Evolutionary conservation across 306 rosid genomes (phyloP), one percentile per base, ranked within the genome.

Genomic region (Aeschynomene evenia): DNA sequence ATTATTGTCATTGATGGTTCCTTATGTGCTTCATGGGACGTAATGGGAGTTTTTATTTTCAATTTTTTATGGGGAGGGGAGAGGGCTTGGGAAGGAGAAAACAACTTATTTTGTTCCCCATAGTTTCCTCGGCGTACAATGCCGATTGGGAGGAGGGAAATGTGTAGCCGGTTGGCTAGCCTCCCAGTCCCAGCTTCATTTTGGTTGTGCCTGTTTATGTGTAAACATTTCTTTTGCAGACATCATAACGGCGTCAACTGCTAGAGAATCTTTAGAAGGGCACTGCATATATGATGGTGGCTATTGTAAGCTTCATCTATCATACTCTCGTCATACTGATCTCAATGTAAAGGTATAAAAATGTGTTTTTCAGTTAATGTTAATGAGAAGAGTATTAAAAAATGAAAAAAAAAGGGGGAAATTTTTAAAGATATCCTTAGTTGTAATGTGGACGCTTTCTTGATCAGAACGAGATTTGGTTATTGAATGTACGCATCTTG

Each of bases 311-410:
- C 98, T 91, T 91, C 97, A 89, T 91, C 97, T 91, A 82, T 81
- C 97, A 91, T 91, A 85, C 91, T 91, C 97, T 91, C 97, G 96
- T 89, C 97, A 91, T 91, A 91, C 96, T 91, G 97, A 89, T 91
- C 97, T 91, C 94, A 91, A 91, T 91, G 97, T 91, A 55, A 91
- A 91, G 97, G 97, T 91, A 89, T 81, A 88, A 79, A 86, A 85
- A 82, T 78, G 40, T 80, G 83, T 70, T 86, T 64, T 77, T 77
- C 74, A 76, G 87, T 86, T 85, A 78, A 28, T 64, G 56, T 91
- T 86, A 76, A 82, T 85, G 96, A 82, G 78, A 79, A 77, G 40
- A 62, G 79, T 75, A 71, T 37, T n/a, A 28, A 91, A 91, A 79
- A 91, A 72, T 68, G 62, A 70, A 66, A 68, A 70, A 70, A 66